Percentiles rank a stretch among this genome's conserved stretches.
Evolutionary conservation across 2,329 filamentous ascomycete species (phyloP).

Genomic region (Cladosporium sp.): DNA sequence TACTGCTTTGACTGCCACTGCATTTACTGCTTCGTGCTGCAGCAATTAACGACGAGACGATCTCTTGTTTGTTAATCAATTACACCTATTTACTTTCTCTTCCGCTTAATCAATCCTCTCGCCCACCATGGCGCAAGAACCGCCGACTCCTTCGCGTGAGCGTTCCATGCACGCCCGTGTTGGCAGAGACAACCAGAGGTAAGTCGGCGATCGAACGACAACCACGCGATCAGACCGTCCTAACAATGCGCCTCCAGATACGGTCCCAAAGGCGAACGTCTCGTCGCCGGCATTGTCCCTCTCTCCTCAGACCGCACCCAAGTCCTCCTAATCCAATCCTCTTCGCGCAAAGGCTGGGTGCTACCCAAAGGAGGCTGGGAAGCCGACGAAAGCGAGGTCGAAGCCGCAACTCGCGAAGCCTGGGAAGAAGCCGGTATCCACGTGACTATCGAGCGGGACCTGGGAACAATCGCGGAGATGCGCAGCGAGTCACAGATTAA

Average conservation of each 20-base stretch:
- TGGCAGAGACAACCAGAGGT: slow-evolving; percentile 75
- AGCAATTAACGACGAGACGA: slow-evolving; percentile 21
- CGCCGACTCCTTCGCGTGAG: slow-evolving; percentile 34
- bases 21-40: not conserved
- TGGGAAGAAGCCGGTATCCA: slow-evolving; percentile 98
- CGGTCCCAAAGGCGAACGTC: slow-evolving; percentile 84
- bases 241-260: slow-evolving; percentile 62
- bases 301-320: slow-evolving; percentile 81
- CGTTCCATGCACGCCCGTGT: slow-evolving; percentile 66
- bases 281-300: slow-evolving; percentile 93
- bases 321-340: slow-evolving; percentile 92
- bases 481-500: slow-evolving; percentile 49
- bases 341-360: slow-evolving; percentile 89
- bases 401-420: slow-evolving; percentile 83
- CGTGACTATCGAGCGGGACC: slow-evolving; percentile 79
- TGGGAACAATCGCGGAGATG: slow-evolving; percentile 84
- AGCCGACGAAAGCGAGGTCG: slow-evolving; percentile 85
- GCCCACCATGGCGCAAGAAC: slow-evolving; percentile 47
- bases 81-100: slow-evolving; percentile 27
- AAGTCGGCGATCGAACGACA: slow-evolving; percentile 12
- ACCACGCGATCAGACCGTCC: not conserved
- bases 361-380: slow-evolving; percentile 98
- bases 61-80: slow-evolving; percentile 13
- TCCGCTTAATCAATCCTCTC: slow-evolving; percentile 21
- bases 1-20: not conserved